Percentiles rank a stretch among this genome's conserved stretches.
Evolutionary conservation across 805 yeast species (phyloP).

Genomic region (Kodamaea leandrae): DNA sequence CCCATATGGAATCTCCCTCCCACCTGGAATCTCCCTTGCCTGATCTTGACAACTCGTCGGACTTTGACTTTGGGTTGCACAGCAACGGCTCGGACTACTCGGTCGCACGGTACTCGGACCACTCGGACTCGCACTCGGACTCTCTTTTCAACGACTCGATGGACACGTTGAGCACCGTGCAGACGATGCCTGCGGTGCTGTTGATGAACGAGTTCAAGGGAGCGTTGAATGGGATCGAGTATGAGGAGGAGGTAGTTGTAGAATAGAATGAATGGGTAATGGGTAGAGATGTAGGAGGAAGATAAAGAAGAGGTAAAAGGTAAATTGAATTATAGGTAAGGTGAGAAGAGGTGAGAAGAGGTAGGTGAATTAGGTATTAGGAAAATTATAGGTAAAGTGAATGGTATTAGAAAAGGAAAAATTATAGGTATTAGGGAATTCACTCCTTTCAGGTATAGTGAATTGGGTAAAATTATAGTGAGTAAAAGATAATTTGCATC

Average conservation of each 20-base stretch:
- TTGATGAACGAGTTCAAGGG: conserved; percentile 7
- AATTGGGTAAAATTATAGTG: no score
- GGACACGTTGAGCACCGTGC: conserved; percentile 28
- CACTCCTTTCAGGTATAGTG: no score
- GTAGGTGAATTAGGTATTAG: background rate
- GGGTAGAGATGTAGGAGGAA: background rate
- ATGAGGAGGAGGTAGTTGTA: conserved; percentile 2
- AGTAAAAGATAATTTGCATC: no score
- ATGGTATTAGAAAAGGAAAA: no score
- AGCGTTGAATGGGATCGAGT: conserved; percentile 3
- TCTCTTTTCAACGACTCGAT: conserved; percentile 24
- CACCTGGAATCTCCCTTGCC: no score
- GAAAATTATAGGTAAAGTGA: no score
- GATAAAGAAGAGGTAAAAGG: background rate
- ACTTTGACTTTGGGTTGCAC: conserved; percentile 4
- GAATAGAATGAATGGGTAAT: background rate
- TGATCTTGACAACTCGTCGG: no score
- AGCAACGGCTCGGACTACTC: conserved; percentile 5
- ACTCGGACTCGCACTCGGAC: conserved; percentile 12
- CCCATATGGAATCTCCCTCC: no score
- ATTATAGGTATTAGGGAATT: no score
- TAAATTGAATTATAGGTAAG: no score
- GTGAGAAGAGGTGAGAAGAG: no score
- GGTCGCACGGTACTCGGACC: conserved; percentile 13
- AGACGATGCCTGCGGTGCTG: conserved; percentile 17